Conservation (phyloP, 352 stramenopile genomes). For the Phytophthora hybrid region DNA sequence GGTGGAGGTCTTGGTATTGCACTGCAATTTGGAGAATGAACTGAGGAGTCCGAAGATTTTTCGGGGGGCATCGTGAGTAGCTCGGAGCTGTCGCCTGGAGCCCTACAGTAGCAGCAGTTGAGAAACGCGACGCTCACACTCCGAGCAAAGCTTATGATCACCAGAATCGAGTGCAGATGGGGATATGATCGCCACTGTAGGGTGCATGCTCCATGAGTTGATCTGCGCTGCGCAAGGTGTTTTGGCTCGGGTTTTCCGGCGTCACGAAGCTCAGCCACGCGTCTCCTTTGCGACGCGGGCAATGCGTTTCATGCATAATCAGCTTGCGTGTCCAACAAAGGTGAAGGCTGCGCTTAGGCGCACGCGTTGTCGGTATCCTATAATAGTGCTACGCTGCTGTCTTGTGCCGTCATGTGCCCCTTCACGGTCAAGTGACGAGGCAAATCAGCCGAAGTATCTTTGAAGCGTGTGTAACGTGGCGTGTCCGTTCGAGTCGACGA, state of each 20-base stretch:
- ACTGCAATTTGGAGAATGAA: conserved; percentile 40
- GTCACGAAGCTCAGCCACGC: conserved; percentile 5
- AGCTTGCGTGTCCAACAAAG: neutral
- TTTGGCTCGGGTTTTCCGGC: conserved; percentile 8
- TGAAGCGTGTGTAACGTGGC: conserved; percentile 25
- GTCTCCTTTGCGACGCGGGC: conserved; percentile 20
- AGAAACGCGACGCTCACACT: conserved; percentile 33
- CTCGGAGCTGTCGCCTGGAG: neutral
- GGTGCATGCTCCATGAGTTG: neutral
- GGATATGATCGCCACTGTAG: neutral
- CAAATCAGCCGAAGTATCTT: conserved; percentile 24
- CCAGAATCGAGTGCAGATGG: conserved; percentile 27
- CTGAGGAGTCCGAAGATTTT: conserved; percentile 7
- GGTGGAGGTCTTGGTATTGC: conserved; percentile 29
- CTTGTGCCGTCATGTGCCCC: conserved; percentile 27
- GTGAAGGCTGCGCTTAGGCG: neutral
- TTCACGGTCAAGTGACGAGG: conserved; percentile 12
- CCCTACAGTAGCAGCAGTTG: conserved; percentile 7
- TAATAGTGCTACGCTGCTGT: conserved; percentile 30
- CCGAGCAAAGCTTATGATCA: conserved; percentile 35
- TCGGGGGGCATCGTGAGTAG: too few relatives aligned
- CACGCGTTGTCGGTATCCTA: neutral
- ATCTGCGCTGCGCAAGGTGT: conserved; percentile 9
- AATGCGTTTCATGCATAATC: neutral
- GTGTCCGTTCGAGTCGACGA: conserved; percentile 15